phyloP scores from a whole-genome alignment of 2,329 filamentous ascomycete species.

The Cercospora sp. region DNA sequence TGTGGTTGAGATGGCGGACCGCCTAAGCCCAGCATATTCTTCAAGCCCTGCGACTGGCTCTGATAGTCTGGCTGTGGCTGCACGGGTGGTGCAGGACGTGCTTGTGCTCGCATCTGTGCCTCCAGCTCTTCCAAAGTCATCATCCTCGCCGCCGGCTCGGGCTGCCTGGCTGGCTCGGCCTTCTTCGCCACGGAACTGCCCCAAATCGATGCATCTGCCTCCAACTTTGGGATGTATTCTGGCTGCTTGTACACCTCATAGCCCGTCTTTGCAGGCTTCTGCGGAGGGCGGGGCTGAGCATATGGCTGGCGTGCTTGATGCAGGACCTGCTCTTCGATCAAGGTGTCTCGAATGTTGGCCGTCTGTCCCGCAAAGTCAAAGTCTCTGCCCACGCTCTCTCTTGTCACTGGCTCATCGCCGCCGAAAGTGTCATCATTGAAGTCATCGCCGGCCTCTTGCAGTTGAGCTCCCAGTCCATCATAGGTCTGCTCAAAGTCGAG shows the following conservation, averaged over 20 bases:
- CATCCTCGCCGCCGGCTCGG: conserved; percentile 64
- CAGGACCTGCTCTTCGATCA: conserved; percentile 87
- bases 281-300: conserved; percentile 32
- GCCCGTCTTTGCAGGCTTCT: conserved; percentile 70
- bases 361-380: conserved; percentile 97
- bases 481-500: conserved; percentile 97
- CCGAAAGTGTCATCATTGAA: conserved; percentile 96
- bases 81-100: conserved; percentile 43
- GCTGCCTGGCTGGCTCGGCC: conserved; percentile 36
- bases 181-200: conserved; percentile 66
- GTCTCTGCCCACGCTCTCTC: conserved; percentile 73
- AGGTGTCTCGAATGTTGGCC: conserved; percentile 77
- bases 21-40: conserved; percentile 38
- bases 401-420: conserved; percentile 47
- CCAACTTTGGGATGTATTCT: conserved; percentile 82
- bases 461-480: conserved; percentile 85
- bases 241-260: conserved; percentile 90
- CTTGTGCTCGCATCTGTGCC: conserved; percentile 78
- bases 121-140: conserved; percentile 98
- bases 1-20: conserved; percentile 25
- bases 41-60: conserved; percentile 37
- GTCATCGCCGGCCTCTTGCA: conserved; percentile 87
- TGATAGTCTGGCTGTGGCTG: conserved; percentile 26
- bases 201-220: conserved; percentile 93
- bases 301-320: conserved; percentile 73